Base-by-base conservation (phyloP, 768 basidiomycete species). In the Tylopilus rubrobrunneus region DNA sequence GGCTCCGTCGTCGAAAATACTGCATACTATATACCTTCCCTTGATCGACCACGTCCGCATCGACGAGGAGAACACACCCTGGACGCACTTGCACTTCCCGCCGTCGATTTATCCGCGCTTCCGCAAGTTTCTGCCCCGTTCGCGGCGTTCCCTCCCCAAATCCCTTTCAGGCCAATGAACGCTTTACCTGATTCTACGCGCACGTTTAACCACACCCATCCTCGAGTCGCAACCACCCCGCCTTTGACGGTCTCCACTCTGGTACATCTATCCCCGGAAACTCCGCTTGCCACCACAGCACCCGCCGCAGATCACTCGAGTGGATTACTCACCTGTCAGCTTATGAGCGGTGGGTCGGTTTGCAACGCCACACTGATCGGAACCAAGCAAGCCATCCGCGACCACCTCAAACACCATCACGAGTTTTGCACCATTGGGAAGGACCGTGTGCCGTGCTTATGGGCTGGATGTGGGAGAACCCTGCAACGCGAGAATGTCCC, bases 401-500 rank as follows among this genome's bases (percentile, higher is more conserved):
- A 47, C 7, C 65, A 66, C 37, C 55, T 66, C 29, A 59, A 51
- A 4, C 9, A 0, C 5, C 52, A 0, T 14, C 65, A 66, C n/a
- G 17, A 1, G 0, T 56, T 66, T 39, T 19, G 27, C 6, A n/a
- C 42, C 2, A 25, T 33, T 3, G 56, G 55, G 5, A 64, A 56
- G 53, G 48, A 54, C 10, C 0, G 0, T 2, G 33, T 47, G 0
- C 6, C 0, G 7, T 66, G 65, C 34, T 10, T 25, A 5, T 64
- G 65, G 62, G 10, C 2, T 0, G 56, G 51, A 3, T 67, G 65
- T n/a, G 5, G 21, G 1, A 21, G 28, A 2, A 0, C 1, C 1
- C 8, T 66, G 7, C 62, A 58, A 29, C 34, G 49, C 12, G 65
- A 67, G 33, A 67, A 34, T 12, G 23, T 66, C 3, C 51, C 63